Evolutionary conservation across 768 basidiomycete genomes (phyloP), one percentile per base, ranked within the genome.

Genomic region (Clitopilus hobsonii): DNA sequence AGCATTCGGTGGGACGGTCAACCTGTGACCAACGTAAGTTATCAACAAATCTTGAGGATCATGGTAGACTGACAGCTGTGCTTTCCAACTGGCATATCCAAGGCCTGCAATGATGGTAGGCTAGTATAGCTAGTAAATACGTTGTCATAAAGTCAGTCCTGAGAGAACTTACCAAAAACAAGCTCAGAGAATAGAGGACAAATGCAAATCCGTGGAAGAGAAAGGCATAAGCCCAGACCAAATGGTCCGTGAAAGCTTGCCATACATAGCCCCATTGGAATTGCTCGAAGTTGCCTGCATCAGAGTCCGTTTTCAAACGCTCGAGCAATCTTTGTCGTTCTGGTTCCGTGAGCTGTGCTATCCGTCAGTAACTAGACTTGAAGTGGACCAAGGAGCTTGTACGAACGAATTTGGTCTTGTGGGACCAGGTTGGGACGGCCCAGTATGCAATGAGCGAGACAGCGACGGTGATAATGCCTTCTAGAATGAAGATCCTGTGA

Each of bases 121-220:
- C 79, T 82, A 56, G 13, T 36, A 41, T 62, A 23, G 23, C 26
- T 30, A 30, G 50, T 23, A 22, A n/a, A 41, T 18, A 18, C 7
- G 38, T 23, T 53, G 32, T 45, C 54, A 20, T 2, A 18, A 48
- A 22, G 26, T 23, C 29, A 26, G 22, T 18, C 26, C 3, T 23
- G 28, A 57, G 20, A 32, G 38, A 26, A 51, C 71, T 27, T 61
- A 79, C 80, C 75, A 84, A 57, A 67, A 85, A 85, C 6, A 86
- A 66, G 64, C 80, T 82, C 57, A 83, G 61, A 14, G 82, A 81
- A 61, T 83, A 84, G 20, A 81, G 60, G 8, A 78, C 81, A 58
- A 83, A 84, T 2, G 84, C 78, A 60, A 80, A 83, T 0, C 80
- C 83, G 56, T 85, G 84, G 66, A 85, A 85, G 1, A 85, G 69